Conservation (phyloP, 208 protist genomes). For the Trypanosoma avium region DNA sequence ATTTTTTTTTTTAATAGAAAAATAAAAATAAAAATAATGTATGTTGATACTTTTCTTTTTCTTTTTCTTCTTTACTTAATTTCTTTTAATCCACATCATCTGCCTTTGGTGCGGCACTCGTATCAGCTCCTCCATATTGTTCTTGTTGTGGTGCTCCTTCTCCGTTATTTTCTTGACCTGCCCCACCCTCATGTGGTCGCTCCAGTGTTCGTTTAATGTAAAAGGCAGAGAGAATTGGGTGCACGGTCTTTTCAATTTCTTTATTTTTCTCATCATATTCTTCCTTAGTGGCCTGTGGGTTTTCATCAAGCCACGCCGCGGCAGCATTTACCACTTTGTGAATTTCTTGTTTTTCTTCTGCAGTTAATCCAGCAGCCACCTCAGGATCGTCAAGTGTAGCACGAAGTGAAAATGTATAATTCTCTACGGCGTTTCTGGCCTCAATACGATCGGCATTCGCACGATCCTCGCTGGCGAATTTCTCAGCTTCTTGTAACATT, state of each 20-base stretch:
- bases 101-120: slow-evolving; percentile 24
- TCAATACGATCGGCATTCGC: slow-evolving; percentile 82
- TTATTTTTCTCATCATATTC: slow-evolving; percentile 92
- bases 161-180: slow-evolving; percentile 6
- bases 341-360: slow-evolving; percentile 56
- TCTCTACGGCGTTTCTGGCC: slow-evolving; percentile 93
- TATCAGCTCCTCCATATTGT: background rate
- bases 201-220: slow-evolving; percentile 87
- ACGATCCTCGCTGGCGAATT: slow-evolving; percentile 92
- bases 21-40: background rate
- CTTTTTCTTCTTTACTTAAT: slow-evolving; percentile 5
- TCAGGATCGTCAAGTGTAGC: slow-evolving; percentile 60
- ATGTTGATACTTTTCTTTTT: background rate
- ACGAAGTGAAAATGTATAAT: slow-evolving; percentile 79
- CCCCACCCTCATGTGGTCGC: slow-evolving; percentile 33
- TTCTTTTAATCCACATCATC: slow-evolving; percentile 62
- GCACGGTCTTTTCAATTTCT: slow-evolving; percentile 86
- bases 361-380: slow-evolving; percentile 39
- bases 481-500: slow-evolving; percentile 95
- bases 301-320: slow-evolving; percentile 59
- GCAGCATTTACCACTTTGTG: slow-evolving; percentile 47
- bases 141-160: too few species aligned
- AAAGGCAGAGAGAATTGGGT: slow-evolving; percentile 95
- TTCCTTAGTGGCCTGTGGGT: slow-evolving; percentile 85
- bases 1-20: slow-evolving; percentile 9